Conservation (phyloP, 441 rosid genomes). For the Adansonia rubrostipa region DNA sequence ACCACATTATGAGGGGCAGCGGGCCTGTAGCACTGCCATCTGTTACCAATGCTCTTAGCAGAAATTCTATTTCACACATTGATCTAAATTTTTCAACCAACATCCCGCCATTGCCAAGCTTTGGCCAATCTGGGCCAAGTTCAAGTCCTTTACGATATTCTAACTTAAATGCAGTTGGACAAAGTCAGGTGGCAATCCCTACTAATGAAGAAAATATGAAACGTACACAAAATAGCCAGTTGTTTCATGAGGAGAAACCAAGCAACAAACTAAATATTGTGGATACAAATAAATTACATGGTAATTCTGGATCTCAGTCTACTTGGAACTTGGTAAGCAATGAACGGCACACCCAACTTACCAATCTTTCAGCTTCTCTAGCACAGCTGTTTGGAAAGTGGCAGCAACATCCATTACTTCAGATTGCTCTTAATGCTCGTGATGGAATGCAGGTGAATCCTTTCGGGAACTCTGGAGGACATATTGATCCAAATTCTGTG, state of each 20-base stretch:
- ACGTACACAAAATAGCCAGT: constrained; percentile 40
- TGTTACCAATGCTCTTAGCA: constrained; percentile 32
- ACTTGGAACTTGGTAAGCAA: constrained; percentile 52
- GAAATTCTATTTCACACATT: constrained; percentile 38
- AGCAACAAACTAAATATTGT: constrained; percentile 30
- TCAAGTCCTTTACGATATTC: constrained; percentile 46
- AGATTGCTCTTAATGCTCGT: constrained; percentile 52
- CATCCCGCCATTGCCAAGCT: constrained; percentile 35
- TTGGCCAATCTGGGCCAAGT: constrained; percentile 51
- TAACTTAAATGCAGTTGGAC: constrained; percentile 51
- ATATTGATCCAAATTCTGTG: constrained; percentile 42
- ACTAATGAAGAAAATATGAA: constrained; percentile 39
- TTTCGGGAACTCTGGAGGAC: constrained; percentile 38
- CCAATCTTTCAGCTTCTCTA: constrained; percentile 72
- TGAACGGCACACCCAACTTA: constrained; percentile 62
- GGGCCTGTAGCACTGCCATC: constrained; percentile 38
- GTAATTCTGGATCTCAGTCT: constrained; percentile 38
- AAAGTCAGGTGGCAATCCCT: constrained; percentile 41
- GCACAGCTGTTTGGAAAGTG: constrained; percentile 75
- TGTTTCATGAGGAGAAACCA: constrained; percentile 38
- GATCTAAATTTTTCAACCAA: constrained; percentile 44
- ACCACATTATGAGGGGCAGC: constrained; percentile 38
- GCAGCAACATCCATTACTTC: constrained; percentile 71
- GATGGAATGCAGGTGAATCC: constrained; percentile 44
- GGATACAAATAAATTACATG: constrained; percentile 36